Evolutionary conservation across 2,329 filamentous ascomycete genomes (phyloP), one percentile per base, ranked within the genome.

Genomic region (Epichloe gansuensis): DNA sequence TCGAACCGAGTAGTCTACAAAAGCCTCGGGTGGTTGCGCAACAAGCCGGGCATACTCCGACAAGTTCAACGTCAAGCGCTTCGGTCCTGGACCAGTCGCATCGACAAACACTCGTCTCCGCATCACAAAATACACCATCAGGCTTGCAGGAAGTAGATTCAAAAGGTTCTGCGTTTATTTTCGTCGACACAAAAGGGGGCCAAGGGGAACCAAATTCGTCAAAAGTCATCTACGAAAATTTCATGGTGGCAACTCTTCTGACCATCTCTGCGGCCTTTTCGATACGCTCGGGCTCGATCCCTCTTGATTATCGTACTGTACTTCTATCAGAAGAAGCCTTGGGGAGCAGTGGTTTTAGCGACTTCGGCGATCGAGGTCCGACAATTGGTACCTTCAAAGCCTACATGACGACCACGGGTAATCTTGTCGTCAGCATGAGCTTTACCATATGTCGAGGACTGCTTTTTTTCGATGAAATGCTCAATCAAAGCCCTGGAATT

Each of bases 361-460:
- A 54, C 34, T 47, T 54, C 11, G 47, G 51, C 13, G 58, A 57
- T 44, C 54, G 53, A 12, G 53, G 58, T 15, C 61, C 63, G 13
- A 54, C 75, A 3, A 63, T 77, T 23, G 77, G 74, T 3, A 78
- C 74, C 6, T 70, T 81, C 15, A 72, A 73, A 47, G 69, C 74
- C 8, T 77, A 78, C 55, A 61, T 81, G 49, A 81, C 78, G 5
- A 80, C 75, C 2, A 75, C 74, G 0, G 78, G 78, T 2, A 71
- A 71, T 11, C 65, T 82, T 7, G 63, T 81, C 13, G 66, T 80
- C 27, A 72, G 70, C 42, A 59, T 81, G 27, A 69, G 67, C 40
- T 68, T 79, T 47, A 70, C 74, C 3, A 61, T 69, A 40, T 73
- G 75, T 42, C 66, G 71, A 39, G 75, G 74, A 6, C 63, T 81